Base-by-base conservation (phyloP, 2,329 filamentous ascomycete species). In the Ciborinia camelliae region DNA sequence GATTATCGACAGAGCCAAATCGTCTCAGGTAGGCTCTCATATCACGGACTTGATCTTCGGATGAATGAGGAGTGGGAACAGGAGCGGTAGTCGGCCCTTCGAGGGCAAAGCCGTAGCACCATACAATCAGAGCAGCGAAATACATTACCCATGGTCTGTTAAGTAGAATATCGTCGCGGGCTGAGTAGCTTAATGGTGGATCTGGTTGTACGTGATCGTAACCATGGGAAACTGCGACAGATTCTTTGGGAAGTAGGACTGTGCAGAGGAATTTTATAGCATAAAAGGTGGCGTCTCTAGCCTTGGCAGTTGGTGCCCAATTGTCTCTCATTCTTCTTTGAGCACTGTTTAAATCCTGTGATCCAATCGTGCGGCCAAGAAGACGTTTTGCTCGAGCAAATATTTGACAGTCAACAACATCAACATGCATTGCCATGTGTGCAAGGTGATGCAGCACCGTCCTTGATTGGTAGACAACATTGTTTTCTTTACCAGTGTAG, bases 401-500 rank as follows among this genome's bases (percentile, higher is more conserved):
- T 69, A 98, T 96, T 77, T 98, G 94, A 73, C 92, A 94, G 76
- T 98, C 94, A n/a, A 96, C 91, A 62, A 98, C 92, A 74, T 98
- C 94, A 30, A 96, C 92, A 74, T 98, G 92, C 84, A 97, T 97
- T 3, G 92, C 92, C 91, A 99, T 97, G 76, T 98, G 95, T 0
- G 95, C 95, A 15, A 99, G 81, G 72, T 96, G 92, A 74, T 98
- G 93, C 52, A 98, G 81, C 35, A 97, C 94, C 2, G 90, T 96
- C 26, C 92, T 86, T 68, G 90, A 92, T 75, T 97, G 92, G 71
- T 95, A 94, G 37, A 96, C 88, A 18, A 84, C 78, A 64, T 82
- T 85, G 66, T 86, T 82, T 71, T 88, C 88, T 71, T 89, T 86
- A 51, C 81, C 79, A 2, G 81, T 74, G 69, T 81, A 82, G 57